These are phyloP conservation scores for Aspergillus saccharolyticus DNA, from an alignment of 495 filamentous ascomycete species.

Conservation along the genomic window DNA sequence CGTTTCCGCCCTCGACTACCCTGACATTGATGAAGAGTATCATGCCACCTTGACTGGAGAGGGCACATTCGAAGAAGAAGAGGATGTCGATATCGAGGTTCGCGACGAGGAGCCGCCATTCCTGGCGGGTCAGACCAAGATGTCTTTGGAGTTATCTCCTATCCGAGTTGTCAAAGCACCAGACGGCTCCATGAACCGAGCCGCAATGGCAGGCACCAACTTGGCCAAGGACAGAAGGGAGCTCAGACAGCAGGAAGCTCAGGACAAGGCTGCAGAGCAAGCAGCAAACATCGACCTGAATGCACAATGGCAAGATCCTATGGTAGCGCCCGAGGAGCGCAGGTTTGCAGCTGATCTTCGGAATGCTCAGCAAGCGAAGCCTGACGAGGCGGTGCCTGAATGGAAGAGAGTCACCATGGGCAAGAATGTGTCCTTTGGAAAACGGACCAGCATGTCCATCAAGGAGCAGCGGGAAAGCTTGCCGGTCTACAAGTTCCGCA, in stretches of 20 bases:
- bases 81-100: conserved; percentile 96
- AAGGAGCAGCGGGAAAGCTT: conserved; percentile 90
- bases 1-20: conserved; percentile 84
- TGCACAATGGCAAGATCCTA: conserved; percentile 94
- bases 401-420: conserved; percentile 85
- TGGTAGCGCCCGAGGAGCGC: conserved; percentile 75
- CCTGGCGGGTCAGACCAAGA: conserved; percentile 91
- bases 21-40: conserved; percentile 92
- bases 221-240: conserved; percentile 91
- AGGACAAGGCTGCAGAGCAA: conserved; percentile 75
- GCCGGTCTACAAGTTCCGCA: conserved; percentile 86
- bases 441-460: conserved; percentile 85
- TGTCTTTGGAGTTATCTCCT: conserved; percentile 87
- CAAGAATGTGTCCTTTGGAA: conserved; percentile 78
- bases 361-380: conserved; percentile 49
- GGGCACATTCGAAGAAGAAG: conserved; percentile 87
- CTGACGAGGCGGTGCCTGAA: conserved; percentile 71
- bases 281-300: conserved; percentile 77
- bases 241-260: conserved; percentile 78
- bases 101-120: conserved; percentile 95
- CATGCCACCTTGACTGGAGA: conserved; percentile 80
- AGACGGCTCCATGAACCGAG: conserved; percentile 90
- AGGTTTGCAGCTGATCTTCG: conserved; percentile 85
- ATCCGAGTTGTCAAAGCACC: conserved; percentile 96
- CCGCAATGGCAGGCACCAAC: conserved; percentile 85